Percentiles rank a stretch among this genome's conserved stretches.
Evolutionary conservation across 2,329 filamentous ascomycete genomes (phyloP).

Genomic region (Colletotrichum truncatum): DNA sequence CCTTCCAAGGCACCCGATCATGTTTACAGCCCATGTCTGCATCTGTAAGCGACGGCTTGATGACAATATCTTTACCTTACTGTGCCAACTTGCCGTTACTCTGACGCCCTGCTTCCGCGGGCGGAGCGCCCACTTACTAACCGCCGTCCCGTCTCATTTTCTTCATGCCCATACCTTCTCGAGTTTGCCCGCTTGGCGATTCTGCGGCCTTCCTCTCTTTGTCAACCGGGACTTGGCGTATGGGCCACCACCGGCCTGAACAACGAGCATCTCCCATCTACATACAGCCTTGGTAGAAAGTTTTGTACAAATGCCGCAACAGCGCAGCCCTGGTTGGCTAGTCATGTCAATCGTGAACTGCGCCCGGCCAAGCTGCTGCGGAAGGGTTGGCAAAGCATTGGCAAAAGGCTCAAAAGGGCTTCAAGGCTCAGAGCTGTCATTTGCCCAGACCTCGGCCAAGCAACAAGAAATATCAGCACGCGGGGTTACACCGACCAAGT

Average conservation of each 20-base stretch:
- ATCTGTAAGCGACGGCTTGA: slow-evolving; percentile 12
- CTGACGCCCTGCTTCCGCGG: background rate
- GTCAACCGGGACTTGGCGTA: background rate
- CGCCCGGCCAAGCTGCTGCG: slow-evolving; percentile 27
- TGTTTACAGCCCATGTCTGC: background rate
- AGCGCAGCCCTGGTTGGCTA: background rate
- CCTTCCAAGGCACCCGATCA: too few species aligned
- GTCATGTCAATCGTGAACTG: background rate
- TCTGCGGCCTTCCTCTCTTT: background rate
- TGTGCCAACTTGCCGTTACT: background rate
- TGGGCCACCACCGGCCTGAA: background rate
- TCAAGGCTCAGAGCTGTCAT: background rate
- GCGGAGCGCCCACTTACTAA: background rate
- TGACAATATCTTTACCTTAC: background rate
- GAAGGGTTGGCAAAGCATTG: slow-evolving; percentile 23
- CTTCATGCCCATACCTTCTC: background rate
- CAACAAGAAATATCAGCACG: background rate
- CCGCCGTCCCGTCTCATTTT: background rate
- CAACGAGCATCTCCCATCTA: background rate
- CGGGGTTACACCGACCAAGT: background rate
- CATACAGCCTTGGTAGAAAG: background rate
- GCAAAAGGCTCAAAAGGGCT: background rate
- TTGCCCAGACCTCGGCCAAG: slow-evolving; percentile 7
- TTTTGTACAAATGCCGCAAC: slow-evolving; percentile 2
- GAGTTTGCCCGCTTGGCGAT: background rate